Percentiles rank a stretch among this genome's conserved stretches.
phyloP scores from a whole-genome alignment of 305 asterid species.

The Fraxinus greggii region DNA sequence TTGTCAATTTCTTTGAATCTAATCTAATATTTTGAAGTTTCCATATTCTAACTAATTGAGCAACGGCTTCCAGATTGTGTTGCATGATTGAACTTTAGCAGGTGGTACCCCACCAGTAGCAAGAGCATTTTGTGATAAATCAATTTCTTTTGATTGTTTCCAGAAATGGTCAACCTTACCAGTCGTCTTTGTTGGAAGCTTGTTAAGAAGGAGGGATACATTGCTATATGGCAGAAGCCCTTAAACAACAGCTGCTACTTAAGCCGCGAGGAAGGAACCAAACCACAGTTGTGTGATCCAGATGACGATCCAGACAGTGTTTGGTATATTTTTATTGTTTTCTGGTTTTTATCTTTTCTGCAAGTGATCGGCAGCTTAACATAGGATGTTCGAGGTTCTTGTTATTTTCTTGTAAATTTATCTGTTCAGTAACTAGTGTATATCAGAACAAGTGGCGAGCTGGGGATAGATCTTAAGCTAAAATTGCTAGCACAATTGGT shows the following conservation, averaged over 20 bases:
- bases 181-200: constrained; percentile 83
- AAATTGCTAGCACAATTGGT: background rate
- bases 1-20: background rate
- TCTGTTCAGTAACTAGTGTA: background rate
- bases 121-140: constrained; percentile 18
- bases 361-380: background rate
- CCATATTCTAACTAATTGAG: constrained; percentile 9
- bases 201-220: constrained; percentile 87
- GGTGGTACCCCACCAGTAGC: constrained; percentile 9
- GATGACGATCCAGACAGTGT: constrained; percentile 82
- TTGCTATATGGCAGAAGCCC: constrained; percentile 95
- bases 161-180: constrained; percentile 86
- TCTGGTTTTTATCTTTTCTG: constrained; percentile 10
- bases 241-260: constrained; percentile 76
- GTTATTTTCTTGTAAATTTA: background rate
- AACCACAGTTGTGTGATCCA: constrained; percentile 75
- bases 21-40: background rate
- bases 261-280: constrained; percentile 63
- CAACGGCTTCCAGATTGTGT: background rate
- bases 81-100: constrained; percentile 7
- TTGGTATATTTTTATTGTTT: constrained; percentile 48
- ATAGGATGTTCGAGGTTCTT: background rate
- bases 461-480: background rate
- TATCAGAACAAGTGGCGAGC: background rate
- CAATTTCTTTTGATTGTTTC: constrained; percentile 24